A percentile compares a stretch with the other conserved stretches of the same genome.
Conservation (phyloP, 139 green algal species). For the Chlamydomonas incerta region DNA sequence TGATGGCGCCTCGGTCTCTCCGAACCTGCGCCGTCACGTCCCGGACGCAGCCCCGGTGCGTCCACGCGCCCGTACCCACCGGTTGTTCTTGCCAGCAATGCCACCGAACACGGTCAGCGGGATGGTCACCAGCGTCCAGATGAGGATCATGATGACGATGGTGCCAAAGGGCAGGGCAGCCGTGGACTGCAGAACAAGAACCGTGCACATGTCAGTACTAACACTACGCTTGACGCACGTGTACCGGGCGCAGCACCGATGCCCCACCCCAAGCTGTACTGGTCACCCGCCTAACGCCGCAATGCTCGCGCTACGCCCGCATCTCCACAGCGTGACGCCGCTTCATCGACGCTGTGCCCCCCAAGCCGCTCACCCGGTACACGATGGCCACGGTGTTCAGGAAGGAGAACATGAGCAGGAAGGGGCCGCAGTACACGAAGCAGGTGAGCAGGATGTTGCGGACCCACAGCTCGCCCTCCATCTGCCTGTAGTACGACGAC, state of each 20-base stretch:
- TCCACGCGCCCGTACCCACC: constrained; percentile 33
- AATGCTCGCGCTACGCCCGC: too few species aligned
- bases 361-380: constrained; percentile 60
- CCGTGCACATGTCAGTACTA: background rate
- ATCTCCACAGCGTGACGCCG: too few species aligned
- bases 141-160: constrained; percentile 86
- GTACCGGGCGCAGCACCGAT: too few species aligned
- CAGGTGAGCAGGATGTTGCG: constrained; percentile 85
- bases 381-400: constrained; percentile 88
- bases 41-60: too few species aligned
- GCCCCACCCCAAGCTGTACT: too few species aligned
- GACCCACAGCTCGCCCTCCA: constrained; percentile 88
- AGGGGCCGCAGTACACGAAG: constrained; percentile 84
- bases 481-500: constrained; percentile 87
- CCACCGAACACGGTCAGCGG: constrained; percentile 94
- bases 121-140: constrained; percentile 90
- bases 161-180: constrained; percentile 86
- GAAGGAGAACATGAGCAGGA: constrained; percentile 83
- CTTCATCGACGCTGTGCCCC: too few species aligned
- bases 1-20: too few species aligned
- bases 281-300: too few species aligned
- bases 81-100: constrained; percentile 78
- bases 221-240: background rate
- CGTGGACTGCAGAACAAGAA: constrained; percentile 62
- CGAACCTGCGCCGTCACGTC: too few species aligned